These are phyloP conservation scores for Coniferiporia weirii DNA, from an alignment of 1,284 basidiomycete species.

Conservation along the genomic window DNA sequence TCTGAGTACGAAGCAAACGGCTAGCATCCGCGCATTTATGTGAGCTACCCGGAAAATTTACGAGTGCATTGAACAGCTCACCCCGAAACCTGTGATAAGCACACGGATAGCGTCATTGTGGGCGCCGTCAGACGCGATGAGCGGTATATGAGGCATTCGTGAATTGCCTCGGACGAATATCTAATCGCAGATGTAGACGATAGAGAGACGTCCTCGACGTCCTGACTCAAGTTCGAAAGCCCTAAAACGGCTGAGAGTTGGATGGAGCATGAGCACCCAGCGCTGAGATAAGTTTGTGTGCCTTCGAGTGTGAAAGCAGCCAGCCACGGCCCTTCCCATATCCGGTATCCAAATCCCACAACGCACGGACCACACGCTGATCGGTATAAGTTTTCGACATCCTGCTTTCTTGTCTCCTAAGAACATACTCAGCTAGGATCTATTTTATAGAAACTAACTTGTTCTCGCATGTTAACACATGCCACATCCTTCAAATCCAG, in stretches of 20 bases:
- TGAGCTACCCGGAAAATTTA: slow-evolving; percentile 16
- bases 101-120: slow-evolving; percentile 36
- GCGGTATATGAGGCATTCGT: slow-evolving; percentile 16
- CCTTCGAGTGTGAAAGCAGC: no score
- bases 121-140: slow-evolving; percentile 13
- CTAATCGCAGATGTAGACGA: no score
- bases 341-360: background rate
- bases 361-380: slow-evolving; percentile 37
- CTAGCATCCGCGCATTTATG: slow-evolving; percentile 27
- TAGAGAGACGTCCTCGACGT: no score
- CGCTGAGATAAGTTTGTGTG: no score
- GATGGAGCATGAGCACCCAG: no score
- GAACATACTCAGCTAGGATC: slow-evolving; percentile 88
- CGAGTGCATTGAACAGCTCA: slow-evolving; percentile 32
- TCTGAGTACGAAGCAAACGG: slow-evolving; percentile 49
- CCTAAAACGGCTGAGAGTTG: no score
- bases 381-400: slow-evolving; percentile 36
- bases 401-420: slow-evolving; percentile 35
- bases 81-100: slow-evolving; percentile 56
- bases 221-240: no score
- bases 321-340: background rate
- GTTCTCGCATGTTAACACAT: slow-evolving; percentile 84
- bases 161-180: no score
- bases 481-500: slow-evolving; percentile 75
- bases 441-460: slow-evolving; percentile 87